Evolutionary conservation across 1,139 yeast genomes (phyloP), one percentile per base, ranked within the genome.

Genomic region (Diutina neorugosa): DNA sequence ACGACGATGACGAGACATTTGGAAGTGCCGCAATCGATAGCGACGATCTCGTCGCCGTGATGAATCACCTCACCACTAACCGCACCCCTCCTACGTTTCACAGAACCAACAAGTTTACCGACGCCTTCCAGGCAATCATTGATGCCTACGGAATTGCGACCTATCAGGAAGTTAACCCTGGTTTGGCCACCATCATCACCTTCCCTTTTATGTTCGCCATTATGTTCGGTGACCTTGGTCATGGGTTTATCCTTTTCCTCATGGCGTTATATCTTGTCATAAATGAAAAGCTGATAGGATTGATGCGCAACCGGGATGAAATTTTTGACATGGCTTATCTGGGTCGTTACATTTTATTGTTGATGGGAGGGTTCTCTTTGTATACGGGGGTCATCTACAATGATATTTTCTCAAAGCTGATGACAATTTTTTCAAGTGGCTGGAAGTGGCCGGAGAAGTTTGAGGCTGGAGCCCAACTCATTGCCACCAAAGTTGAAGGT

Each of bases 161-260:
- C 11, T 49, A 49, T 21, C 51, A 23, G 11, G 51, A 49, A 23
- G 44, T 49, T n/a, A 49, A 49, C 16, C 44, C 51, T 9, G 51
- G 51, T 7, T 23, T 49, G 21, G 44, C 51, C 27, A 49, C 51
- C 43, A 49, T 49, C 44, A 40, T 49, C 21, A 49, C 51, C 23
- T 49, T 49, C 44, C 51, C 51, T 9, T 49, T 49, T 21, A 49
- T 49, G 51, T 49, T 49, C 23, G 51, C 51, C 23, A 49, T 49
- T 18, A 49, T 49, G 51, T 49, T 49, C 40, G 51, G 51, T 9
- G 51, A 49, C 27, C 21, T 49, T 11, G 51, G 51, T 18, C 51
- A 49, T n/a, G 51, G 51, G 4, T 21, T 37, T n/a, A 37, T 49
- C 12, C 27, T 49, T 4, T 34, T 37, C 21, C 41, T 49, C 12